These are phyloP conservation scores for Chlamydomonas applanata DNA, from an alignment of 139 green algal species.

Conservation along the genomic window DNA sequence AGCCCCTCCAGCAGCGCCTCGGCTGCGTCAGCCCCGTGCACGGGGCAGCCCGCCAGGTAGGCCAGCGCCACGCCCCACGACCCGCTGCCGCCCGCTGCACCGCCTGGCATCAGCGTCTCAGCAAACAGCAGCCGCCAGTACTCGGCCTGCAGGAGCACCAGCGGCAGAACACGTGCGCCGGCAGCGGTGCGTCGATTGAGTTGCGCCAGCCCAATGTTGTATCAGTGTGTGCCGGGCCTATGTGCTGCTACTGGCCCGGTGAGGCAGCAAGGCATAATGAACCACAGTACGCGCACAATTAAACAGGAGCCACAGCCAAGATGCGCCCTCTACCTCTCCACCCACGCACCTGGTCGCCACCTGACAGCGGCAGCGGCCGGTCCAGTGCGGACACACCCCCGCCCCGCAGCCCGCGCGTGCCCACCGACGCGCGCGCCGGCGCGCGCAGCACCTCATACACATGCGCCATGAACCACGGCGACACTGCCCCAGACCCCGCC, in stretches of 20 bases:
- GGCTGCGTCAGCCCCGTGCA: constrained; percentile 52
- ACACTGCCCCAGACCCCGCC: constrained; percentile 10
- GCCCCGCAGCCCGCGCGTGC: background rate
- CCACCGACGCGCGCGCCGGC: constrained; percentile 9
- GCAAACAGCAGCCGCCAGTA: constrained; percentile 35
- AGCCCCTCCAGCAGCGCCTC: constrained; percentile 52
- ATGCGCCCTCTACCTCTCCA: constrained; percentile 2
- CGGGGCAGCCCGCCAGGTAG: constrained; percentile 72
- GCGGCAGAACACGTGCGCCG: background rate
- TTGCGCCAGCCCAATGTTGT: too few species aligned
- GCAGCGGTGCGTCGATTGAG: background rate
- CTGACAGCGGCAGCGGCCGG: constrained; percentile 41
- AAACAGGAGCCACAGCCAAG: background rate
- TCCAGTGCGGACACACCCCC: constrained; percentile 26
- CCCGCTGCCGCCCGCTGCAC: background rate
- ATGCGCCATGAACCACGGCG: constrained; percentile 71
- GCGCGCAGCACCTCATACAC: constrained; percentile 48
- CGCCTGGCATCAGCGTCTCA: constrained; percentile 22
- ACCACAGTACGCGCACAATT: too few species aligned
- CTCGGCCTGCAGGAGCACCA: constrained; percentile 25
- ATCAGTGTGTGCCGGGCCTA: too few species aligned
- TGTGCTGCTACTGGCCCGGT: too few species aligned
- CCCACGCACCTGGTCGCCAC: constrained; percentile 41
- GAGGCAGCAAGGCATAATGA: too few species aligned
- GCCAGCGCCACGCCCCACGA: constrained; percentile 29